These are phyloP conservation scores for Serendipita sp. DNA, from an alignment of 768 basidiomycete genomes.

Conservation along the genomic window DNA sequence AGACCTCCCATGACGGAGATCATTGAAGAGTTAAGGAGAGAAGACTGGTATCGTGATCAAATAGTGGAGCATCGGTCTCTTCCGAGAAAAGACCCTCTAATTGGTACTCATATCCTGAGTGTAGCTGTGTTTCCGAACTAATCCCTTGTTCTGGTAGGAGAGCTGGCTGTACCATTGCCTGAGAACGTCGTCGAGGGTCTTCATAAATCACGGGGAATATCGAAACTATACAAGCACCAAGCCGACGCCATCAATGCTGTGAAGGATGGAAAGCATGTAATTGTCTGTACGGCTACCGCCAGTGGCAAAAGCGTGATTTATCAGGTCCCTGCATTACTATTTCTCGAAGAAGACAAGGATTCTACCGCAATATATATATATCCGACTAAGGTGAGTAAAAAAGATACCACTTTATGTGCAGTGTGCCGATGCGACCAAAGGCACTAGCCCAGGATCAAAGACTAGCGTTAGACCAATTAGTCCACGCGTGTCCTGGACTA, in stretches of 20 bases:
- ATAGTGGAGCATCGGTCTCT: slow-evolving; percentile 42
- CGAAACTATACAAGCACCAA: slow-evolving; percentile 52
- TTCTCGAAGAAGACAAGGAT: slow-evolving; percentile 41
- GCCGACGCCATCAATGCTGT: slow-evolving; percentile 54
- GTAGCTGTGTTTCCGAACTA: too few relatives aligned
- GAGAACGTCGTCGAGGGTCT: slow-evolving; percentile 39
- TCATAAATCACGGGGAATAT: slow-evolving; percentile 40
- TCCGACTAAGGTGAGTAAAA: slow-evolving; percentile 54
- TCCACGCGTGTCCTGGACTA: slow-evolving; percentile 44
- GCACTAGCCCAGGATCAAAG: slow-evolving; percentile 84
- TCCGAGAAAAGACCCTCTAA: slow-evolving; percentile 33
- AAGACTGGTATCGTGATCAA: slow-evolving; percentile 56
- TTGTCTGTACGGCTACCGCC: slow-evolving; percentile 81
- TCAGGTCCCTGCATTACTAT: slow-evolving; percentile 57
- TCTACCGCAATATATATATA: slow-evolving; percentile 73
- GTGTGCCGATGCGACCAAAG: slow-evolving; percentile 21
- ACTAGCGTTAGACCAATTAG: slow-evolving; percentile 47
- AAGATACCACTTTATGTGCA: not conserved
- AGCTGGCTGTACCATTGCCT: slow-evolving; percentile 43
- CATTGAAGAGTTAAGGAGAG: slow-evolving; percentile 37
- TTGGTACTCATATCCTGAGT: slow-evolving; percentile 23
- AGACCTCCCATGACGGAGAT: slow-evolving; percentile 44
- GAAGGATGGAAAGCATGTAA: slow-evolving; percentile 44
- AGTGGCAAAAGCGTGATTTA: slow-evolving; percentile 83
- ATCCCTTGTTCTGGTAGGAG: slow-evolving; percentile 15